Evolutionary conservation across 116 monocot species (phyloP).

Genomic region (Phalaenopsis hybrid): DNA sequence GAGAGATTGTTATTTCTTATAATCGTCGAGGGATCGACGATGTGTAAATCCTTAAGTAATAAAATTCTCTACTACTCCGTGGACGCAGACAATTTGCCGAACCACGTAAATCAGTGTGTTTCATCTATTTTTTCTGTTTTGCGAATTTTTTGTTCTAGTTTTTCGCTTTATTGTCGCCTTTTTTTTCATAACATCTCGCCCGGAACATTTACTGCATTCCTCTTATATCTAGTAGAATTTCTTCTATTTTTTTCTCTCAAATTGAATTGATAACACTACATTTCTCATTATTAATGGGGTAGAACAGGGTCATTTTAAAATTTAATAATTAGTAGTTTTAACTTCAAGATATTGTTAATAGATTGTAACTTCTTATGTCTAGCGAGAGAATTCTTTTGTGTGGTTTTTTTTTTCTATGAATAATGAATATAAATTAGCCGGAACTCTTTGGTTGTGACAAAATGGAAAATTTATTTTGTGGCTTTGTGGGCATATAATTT

Average conservation of each 20-base stretch:
- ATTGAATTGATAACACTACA: not conserved
- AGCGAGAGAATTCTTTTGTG: not conserved
- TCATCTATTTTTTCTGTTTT: no score
- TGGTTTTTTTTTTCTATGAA: not conserved
- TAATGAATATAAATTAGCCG: not conserved
- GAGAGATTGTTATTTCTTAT: no score
- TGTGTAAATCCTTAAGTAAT: no score
- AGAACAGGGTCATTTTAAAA: not conserved
- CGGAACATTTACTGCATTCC: not conserved
- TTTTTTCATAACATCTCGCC: not conserved
- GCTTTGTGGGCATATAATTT: not conserved
- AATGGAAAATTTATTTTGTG: not conserved
- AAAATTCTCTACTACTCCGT: no score
- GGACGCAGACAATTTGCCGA: no score
- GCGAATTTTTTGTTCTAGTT: no score
- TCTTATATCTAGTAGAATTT: not conserved
- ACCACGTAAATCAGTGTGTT: no score
- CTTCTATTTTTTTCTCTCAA: not conserved
- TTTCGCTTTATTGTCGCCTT: no score
- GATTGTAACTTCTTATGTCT: not conserved
- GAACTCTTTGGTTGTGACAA: not conserved
- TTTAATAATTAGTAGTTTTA: not conserved
- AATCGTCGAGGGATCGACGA: no score
- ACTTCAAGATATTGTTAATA: not conserved
- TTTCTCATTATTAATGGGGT: not conserved